phyloP scores from a whole-genome alignment of 345 rosid genomes.

The Angophora floribunda region DNA sequence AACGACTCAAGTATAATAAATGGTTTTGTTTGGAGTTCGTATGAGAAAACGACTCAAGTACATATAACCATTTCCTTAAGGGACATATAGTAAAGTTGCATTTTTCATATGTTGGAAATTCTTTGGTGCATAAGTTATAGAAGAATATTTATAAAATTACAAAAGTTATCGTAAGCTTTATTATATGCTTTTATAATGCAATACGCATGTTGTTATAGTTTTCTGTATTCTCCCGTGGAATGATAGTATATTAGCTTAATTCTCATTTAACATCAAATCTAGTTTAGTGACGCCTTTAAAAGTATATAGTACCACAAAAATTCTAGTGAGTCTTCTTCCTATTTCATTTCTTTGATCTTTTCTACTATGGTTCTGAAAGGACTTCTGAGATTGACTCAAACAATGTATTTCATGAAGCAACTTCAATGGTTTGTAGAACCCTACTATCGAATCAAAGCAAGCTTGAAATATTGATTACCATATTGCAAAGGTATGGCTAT shows the following conservation, averaged over 20 bases:
- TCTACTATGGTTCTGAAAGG: not conserved
- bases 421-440: not conserved
- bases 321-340: not conserved
- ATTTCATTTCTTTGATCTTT: not conserved
- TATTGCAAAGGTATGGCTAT: slow-evolving; percentile 13
- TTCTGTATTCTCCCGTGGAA: not conserved
- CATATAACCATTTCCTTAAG: not conserved
- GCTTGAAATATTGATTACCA: slow-evolving; percentile 5
- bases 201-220: not conserved
- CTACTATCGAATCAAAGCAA: slow-evolving; percentile 1
- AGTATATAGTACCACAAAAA: not conserved
- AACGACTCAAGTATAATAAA: not conserved
- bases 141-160: not conserved
- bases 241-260: not conserved
- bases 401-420: slow-evolving; percentile 1
- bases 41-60: not conserved
- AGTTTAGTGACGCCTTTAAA: not conserved
- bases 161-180: not conserved
- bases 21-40: not conserved
- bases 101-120: not conserved
- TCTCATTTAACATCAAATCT: not conserved
- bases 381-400: not conserved
- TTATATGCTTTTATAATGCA: not conserved
- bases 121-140: not conserved
- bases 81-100: not conserved